phyloP scores from a whole-genome alignment of 2,329 filamentous ascomycete species.

The Colletotrichum cereale region DNA sequence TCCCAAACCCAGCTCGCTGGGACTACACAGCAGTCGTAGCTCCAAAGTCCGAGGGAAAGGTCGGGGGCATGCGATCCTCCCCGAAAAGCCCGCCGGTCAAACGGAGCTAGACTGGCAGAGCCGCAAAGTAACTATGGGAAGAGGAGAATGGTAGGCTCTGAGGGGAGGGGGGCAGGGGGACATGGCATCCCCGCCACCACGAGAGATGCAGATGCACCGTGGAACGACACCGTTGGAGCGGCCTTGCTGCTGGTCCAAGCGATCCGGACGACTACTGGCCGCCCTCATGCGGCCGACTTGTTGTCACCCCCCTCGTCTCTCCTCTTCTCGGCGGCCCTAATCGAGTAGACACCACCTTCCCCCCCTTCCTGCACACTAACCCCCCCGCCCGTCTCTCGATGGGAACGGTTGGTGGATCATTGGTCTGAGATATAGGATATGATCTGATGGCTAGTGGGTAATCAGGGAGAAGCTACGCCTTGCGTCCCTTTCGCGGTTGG shows the following conservation, averaged over 20 bases:
- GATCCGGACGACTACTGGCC: conserved; percentile 14
- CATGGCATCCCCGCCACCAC: conserved; percentile 5
- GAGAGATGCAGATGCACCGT: neutral
- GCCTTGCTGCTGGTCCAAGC: neutral
- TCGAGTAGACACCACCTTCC: neutral
- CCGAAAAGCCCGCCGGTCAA: neutral
- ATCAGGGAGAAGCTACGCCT: neutral
- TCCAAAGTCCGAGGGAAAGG: neutral
- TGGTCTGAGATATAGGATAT: conserved; percentile 18
- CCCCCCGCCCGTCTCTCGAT: neutral
- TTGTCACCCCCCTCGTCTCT: neutral
- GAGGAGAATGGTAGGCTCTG: neutral
- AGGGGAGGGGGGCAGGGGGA: neutral
- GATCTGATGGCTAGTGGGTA: conserved; percentile 14
- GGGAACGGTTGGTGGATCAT: neutral
- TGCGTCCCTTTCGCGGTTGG: neutral
- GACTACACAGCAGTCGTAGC: conserved; percentile 6
- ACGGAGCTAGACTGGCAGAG: neutral
- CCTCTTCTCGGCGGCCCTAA: neutral
- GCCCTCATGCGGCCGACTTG: neutral
- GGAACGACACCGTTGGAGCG: conserved; percentile 6
- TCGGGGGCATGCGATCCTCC: conserved; percentile 15
- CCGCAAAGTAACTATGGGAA: neutral
- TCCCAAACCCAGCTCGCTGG: neutral
- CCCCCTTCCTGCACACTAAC: neutral